Percentiles rank a stretch among this genome's conserved stretches.
Conservation (phyloP, 2,329 filamentous ascomycete species). For the Emericellopsis atlantica region DNA sequence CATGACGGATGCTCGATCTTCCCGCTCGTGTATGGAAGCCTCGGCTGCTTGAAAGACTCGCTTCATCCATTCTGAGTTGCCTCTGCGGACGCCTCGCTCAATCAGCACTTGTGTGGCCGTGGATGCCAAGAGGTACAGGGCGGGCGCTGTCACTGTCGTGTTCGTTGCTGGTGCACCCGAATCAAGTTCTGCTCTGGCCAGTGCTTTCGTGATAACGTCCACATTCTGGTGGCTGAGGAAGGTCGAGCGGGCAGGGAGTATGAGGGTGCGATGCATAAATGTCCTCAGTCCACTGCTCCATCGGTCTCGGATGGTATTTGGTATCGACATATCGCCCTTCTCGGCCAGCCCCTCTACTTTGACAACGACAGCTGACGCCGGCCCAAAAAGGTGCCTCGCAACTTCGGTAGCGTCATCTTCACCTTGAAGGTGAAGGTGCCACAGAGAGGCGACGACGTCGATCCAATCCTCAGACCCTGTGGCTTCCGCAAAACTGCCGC, state of each 20-base stretch:
- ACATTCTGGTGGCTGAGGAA: conserved; percentile 30
- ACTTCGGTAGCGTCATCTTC: conserved; percentile 33
- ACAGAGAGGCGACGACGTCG: conserved; percentile 29
- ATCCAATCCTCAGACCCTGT: conserved; percentile 34
- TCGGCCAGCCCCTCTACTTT: conserved; percentile 19
- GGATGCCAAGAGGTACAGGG: conserved; percentile 30
- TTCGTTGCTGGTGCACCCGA: conserved; percentile 11
- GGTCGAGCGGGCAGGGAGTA: conserved; percentile 34
- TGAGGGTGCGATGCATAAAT: conserved; percentile 36
- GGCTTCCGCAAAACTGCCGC: conserved; percentile 14
- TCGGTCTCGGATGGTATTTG: conserved; percentile 8
- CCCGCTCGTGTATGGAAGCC: conserved; percentile 8
- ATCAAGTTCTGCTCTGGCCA: conserved; percentile 22
- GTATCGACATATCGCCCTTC: conserved; percentile 12
- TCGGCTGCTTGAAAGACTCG: conserved; percentile 20
- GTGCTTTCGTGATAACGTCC: conserved; percentile 25
- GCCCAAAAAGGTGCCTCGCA: conserved; percentile 30
- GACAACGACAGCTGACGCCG: conserved; percentile 22
- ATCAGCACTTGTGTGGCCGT: conserved; percentile 10
- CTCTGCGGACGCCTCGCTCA: conserved; percentile 17
- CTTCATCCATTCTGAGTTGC: conserved; percentile 24
- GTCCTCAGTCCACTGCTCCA: conserved; percentile 35
- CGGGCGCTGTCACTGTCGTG: conserved; percentile 18
- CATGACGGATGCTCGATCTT: conserved; percentile 14
- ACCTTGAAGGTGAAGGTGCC: conserved; percentile 41